Evolutionary conservation across 192 early-diverging fungal genomes (phyloP).

Genomic region (Podila verticillata): DNA sequence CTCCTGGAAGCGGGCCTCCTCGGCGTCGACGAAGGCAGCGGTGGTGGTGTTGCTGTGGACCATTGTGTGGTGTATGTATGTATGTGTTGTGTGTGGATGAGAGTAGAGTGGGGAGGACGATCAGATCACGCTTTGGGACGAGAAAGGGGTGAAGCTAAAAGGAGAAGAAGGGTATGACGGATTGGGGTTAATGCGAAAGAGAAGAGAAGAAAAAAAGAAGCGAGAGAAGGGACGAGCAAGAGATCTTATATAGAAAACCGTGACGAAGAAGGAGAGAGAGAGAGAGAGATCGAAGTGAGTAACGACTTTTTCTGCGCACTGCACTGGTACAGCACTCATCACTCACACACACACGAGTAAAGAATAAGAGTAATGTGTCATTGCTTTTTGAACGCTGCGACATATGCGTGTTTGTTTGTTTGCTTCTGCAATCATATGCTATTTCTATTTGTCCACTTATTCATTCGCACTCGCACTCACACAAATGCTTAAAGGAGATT

Average conservation of each 20-base stretch:
- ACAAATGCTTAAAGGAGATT: background rate
- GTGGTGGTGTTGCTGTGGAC: constrained; percentile 48
- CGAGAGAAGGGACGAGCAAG: background rate
- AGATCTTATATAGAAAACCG: background rate
- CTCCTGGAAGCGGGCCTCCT: constrained; percentile 77
- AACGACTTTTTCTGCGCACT: background rate
- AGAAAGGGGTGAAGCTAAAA: background rate
- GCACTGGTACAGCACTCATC: too few species aligned
- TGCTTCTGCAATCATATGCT: background rate
- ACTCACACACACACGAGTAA: background rate
- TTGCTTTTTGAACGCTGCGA: background rate
- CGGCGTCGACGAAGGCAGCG: constrained; percentile 60
- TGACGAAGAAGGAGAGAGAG: background rate
- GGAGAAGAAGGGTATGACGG: background rate
- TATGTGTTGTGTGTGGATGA: background rate
- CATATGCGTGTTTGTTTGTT: too few species aligned
- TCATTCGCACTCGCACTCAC: background rate
- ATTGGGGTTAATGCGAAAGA: background rate
- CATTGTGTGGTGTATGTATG: constrained; percentile 26
- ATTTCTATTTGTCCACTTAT: background rate
- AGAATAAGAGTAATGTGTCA: background rate
- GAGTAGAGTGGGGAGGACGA: background rate
- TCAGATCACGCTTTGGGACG: background rate
- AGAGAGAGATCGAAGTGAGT: background rate
- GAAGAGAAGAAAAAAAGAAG: background rate